Conservation (phyloP, 805 yeast genomes). For the Candida koratica region DNA sequence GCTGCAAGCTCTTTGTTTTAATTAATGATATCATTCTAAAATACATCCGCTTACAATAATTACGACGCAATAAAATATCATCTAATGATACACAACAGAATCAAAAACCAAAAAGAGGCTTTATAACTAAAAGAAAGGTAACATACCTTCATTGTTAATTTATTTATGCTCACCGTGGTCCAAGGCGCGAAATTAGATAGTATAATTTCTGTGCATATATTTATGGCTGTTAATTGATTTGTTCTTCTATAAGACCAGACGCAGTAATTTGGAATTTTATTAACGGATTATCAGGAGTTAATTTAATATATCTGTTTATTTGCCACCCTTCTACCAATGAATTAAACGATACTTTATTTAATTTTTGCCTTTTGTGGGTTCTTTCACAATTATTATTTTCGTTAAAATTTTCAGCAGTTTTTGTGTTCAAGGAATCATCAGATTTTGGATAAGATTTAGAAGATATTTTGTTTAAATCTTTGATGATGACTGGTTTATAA, state of each 20-base stretch:
- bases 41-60: too few relatives aligned
- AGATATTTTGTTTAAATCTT: not conserved
- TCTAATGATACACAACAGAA: too few relatives aligned
- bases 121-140: too few relatives aligned
- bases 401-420: not conserved
- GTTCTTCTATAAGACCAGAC: not conserved
- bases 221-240: not conserved
- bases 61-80: too few relatives aligned
- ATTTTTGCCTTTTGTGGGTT: not conserved
- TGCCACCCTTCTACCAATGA: conserved; percentile 23
- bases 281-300: conserved; percentile 8
- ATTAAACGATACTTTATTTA: conserved; percentile 4
- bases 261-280: conserved; percentile 2
- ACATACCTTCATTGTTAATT: conserved; percentile 12
- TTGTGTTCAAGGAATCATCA: not conserved
- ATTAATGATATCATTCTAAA: too few relatives aligned
- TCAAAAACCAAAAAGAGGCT: too few relatives aligned
- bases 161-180: conserved; percentile 4
- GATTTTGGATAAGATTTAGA: not conserved
- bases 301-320: conserved; percentile 24
- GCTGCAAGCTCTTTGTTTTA: too few relatives aligned
- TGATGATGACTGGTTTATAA: conserved; percentile 23
- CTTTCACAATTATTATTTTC: not conserved
- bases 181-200: conserved; percentile 2
- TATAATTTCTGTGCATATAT: not conserved